Conservation (phyloP, 257 asterid genomes). For the Linaria vulgaris region DNA sequence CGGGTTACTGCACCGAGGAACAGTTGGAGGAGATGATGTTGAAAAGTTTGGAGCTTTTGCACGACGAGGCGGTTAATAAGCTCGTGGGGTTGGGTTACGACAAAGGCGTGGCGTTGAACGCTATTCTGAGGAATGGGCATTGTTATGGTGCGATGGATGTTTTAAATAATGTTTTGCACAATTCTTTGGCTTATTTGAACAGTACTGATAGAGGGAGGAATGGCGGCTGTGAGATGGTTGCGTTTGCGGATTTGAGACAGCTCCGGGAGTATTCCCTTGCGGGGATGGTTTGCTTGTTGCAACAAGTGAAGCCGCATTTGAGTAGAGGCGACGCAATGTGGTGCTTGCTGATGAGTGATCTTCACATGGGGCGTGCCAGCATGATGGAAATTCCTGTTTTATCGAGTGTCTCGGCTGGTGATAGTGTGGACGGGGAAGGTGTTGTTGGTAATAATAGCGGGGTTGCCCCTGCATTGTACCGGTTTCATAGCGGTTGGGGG, state of each 20-base stretch:
- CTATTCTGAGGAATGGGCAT: constrained; percentile 69
- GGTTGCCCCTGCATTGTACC: constrained; percentile 69
- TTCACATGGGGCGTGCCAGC: constrained; percentile 87
- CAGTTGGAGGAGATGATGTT: constrained; percentile 71
- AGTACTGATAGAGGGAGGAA: constrained; percentile 30
- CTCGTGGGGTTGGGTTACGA: constrained; percentile 66
- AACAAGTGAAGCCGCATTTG: constrained; percentile 77
- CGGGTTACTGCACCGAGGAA: constrained; percentile 70
- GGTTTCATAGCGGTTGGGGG: constrained; percentile 93
- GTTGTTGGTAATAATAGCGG: constrained; percentile 39
- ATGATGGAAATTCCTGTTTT: constrained; percentile 75
- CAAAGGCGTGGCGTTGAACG: constrained; percentile 69
- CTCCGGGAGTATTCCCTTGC: constrained; percentile 78
- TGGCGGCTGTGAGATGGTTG: constrained; percentile 41
- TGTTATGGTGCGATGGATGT: constrained; percentile 94
- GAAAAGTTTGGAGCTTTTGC: constrained; percentile 60
- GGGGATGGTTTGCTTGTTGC: constrained; percentile 86
- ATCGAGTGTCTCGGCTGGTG: constrained; percentile 40
- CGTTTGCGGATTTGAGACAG: constrained; percentile 71
- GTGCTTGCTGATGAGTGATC: constrained; percentile 90
- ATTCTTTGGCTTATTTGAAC: constrained; percentile 66
- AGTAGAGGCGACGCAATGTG: constrained; percentile 91
- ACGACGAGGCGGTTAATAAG: constrained; percentile 57
- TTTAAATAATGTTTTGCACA: constrained; percentile 69
- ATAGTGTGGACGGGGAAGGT: constrained; percentile 36